phyloP scores from a whole-genome alignment of 768 basidiomycete species.

The Auricularia sp. region DNA sequence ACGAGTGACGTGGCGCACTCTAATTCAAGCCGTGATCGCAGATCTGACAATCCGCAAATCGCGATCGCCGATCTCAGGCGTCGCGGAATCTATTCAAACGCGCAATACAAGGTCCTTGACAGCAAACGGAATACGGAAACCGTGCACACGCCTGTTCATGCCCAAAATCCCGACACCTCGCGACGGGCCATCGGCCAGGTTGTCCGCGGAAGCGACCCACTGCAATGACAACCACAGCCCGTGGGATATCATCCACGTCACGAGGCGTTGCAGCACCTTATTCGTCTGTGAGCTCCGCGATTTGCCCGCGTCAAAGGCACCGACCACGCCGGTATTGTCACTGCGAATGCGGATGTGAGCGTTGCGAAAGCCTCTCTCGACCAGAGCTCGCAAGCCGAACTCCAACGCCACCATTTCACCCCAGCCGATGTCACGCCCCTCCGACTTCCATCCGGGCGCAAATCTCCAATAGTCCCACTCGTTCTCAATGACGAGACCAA shows the following conservation, averaged over 20 bases:
- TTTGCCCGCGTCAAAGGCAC: conserved; percentile 18
- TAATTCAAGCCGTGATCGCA: not conserved
- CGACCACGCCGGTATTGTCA: conserved; percentile 33
- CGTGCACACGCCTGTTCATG: not conserved
- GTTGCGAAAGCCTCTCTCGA: conserved; percentile 14
- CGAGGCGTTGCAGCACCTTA: conserved; percentile 22
- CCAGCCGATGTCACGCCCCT: conserved; percentile 31
- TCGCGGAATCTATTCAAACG: too few relatives aligned
- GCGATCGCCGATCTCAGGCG: too few relatives aligned
- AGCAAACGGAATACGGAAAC: not conserved
- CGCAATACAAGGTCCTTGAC: too few relatives aligned
- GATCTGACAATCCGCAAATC: not conserved
- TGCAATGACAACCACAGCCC: conserved; percentile 16
- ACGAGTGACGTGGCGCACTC: too few relatives aligned
- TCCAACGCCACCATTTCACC: conserved; percentile 36
- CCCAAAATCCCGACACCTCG: conserved; percentile 8
- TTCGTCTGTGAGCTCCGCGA: too few relatives aligned
- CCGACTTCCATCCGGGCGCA: conserved; percentile 18
- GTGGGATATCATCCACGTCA: conserved; percentile 13
- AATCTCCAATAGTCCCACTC: conserved; percentile 33
- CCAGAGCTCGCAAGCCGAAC: conserved; percentile 25
- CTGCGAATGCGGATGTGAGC: conserved; percentile 25
- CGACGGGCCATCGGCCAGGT: conserved; percentile 27
- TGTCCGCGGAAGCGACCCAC: conserved; percentile 23
- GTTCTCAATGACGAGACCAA: conserved; percentile 27